Conservation (phyloP, 2,329 filamentous ascomycete genomes). For the Microdochium bolleyi region DNA sequence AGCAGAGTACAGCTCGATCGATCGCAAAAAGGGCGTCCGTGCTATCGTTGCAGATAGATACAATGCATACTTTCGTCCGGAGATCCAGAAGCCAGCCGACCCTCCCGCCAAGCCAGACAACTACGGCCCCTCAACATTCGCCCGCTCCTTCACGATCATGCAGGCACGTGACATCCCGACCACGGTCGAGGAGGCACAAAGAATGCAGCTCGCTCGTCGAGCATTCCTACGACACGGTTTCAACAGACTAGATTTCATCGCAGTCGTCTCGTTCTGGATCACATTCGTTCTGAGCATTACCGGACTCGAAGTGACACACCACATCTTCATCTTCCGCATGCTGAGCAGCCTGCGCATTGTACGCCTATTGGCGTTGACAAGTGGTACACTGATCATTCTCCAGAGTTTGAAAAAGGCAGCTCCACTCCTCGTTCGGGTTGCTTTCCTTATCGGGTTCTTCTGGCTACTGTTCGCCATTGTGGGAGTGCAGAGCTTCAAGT, state of each 20-base stretch:
- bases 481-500: slow-evolving; percentile 93
- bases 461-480: slow-evolving; percentile 97
- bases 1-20: slow-evolving; percentile 83
- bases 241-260: slow-evolving; percentile 90
- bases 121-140: slow-evolving; percentile 55
- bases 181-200: slow-evolving; percentile 70
- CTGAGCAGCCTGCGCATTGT: slow-evolving; percentile 90
- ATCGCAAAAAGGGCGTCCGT: slow-evolving; percentile 66
- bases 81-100: slow-evolving; percentile 62
- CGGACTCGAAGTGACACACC: slow-evolving; percentile 58
- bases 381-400: slow-evolving; percentile 90
- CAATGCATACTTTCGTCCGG: slow-evolving; percentile 70
- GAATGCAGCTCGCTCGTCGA: slow-evolving; percentile 77
- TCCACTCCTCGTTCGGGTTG: slow-evolving; percentile 83
- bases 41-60: slow-evolving; percentile 71
- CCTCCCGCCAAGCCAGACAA: slow-evolving; percentile 33
- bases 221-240: slow-evolving; percentile 94
- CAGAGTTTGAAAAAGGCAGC: slow-evolving; percentile 93
- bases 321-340: slow-evolving; percentile 92
- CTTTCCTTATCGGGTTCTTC: slow-evolving; percentile 92
- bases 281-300: slow-evolving; percentile 67
- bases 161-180: slow-evolving; percentile 50
- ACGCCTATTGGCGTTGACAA: slow-evolving; percentile 82
- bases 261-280: slow-evolving; percentile 92
- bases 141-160: slow-evolving; percentile 72